Base-by-base conservation (phyloP, 495 filamentous ascomycete genomes). In the Neurospora sp. region DNA sequence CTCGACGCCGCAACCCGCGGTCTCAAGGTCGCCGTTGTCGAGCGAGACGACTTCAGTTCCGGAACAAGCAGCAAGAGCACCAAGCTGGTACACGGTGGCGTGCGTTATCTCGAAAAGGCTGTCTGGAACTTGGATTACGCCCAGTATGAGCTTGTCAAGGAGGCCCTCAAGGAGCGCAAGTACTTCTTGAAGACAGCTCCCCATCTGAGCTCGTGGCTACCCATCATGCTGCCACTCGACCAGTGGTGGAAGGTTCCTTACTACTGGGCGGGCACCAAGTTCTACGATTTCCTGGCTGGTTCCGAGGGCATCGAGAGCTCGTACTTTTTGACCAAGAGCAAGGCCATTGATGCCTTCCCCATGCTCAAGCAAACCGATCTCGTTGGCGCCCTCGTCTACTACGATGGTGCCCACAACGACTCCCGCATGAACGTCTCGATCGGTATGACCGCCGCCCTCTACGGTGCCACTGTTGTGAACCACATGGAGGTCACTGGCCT, bases 211-310 rank as follows among this genome's bases (percentile, higher is more conserved):
- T 90, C 85, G 83, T 98, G 94, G 93, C 86, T 99, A 44, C 96
- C 96, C 20, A 99, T 99, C 75, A 99, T 99, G 96, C 88, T 99
- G 73, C 96, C 96, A 1, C 85, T 98, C 59, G 90, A 97, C 79
- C 92, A 93, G 76, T 98, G 94, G 96, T 98, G 94, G 93, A 94
- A 98, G 81, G 92, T 91, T 38, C 96, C 96, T 12, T 99, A 98
- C 82, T 99, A 96, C 83, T 98, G 95, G 94, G 91, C 88, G 7
- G 96, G 96, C 71, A 97, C 95, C 68, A 99, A 99, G 82, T 88
- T 89, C 71, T 99, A 99, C 82, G 96, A 98, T 84, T 89, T 96
- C 75, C 86, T 98, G 71, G 96, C 96, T 77, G 96, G 96, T 18
- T 92, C 93, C 48, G 96, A 99, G 83, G 97, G 95, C 71, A 96